A percentile compares a stretch with the other conserved stretches of the same genome.
Evolutionary conservation across 768 basidiomycete genomes (phyloP).

Genomic region (Suillus spraguei): DNA sequence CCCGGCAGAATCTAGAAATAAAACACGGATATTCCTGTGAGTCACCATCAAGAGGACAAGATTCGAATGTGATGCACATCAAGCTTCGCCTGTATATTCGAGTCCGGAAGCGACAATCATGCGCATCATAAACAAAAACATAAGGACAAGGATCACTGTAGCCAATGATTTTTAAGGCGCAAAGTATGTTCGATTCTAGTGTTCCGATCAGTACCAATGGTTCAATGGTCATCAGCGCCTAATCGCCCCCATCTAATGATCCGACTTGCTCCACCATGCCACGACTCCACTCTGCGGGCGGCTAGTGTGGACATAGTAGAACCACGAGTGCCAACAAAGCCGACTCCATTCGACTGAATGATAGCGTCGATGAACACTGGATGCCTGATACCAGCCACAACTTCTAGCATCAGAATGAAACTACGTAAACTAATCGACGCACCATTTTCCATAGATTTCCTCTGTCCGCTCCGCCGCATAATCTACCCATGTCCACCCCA

Average conservation of each 20-base stretch:
- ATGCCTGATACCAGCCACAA: constrained; percentile 47
- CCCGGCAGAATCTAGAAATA: neutral
- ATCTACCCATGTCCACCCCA: constrained; percentile 57
- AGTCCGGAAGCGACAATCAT: constrained; percentile 45
- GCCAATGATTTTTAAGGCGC: neutral
- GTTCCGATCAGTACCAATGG: constrained; percentile 35
- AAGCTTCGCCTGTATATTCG: constrained; percentile 56
- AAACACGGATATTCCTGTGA: neutral
- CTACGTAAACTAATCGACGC: constrained; percentile 16
- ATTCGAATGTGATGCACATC: constrained; percentile 33
- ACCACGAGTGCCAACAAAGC: constrained; percentile 70
- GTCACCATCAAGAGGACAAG: too few relatives aligned
- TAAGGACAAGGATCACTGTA: neutral
- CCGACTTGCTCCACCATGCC: constrained; percentile 56
- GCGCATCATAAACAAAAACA: neutral
- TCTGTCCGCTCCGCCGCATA: constrained; percentile 45
- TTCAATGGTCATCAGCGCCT: constrained; percentile 63
- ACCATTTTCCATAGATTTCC: constrained; percentile 53
- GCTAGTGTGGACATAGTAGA: constrained; percentile 76
- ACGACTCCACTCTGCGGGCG: constrained; percentile 66
- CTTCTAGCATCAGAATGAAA: neutral
- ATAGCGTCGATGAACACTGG: constrained; percentile 72
- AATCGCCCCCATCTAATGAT: constrained; percentile 60
- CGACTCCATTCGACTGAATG: constrained; percentile 64
- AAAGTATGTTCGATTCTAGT: neutral